Evolutionary conservation across 495 filamentous ascomycete species (phyloP), one percentile per base, ranked within the genome.

Genomic region (Annulohypoxylon stygium): DNA sequence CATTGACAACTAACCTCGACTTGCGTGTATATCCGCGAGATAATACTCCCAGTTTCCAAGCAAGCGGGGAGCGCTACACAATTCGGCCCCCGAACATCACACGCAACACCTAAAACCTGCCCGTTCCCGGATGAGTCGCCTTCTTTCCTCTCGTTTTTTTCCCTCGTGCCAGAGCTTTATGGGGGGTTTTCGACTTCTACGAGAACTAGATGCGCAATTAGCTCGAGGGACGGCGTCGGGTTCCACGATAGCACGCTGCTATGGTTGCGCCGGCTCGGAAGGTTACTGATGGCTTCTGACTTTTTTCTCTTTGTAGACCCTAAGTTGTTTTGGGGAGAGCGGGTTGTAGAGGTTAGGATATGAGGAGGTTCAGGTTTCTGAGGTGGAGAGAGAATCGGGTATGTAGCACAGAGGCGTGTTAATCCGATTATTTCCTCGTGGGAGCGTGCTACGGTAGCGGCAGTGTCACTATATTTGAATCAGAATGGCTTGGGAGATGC

Each of bases 31-130:
- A 53, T 71, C 75, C 69, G 71, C 65, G 58, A 70, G 75, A 70
- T 36, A 77, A 68, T 69, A 75, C 72, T 77, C 75, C 74, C 67
- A 74, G 67, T 75, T 60, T 77, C 75, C 75, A 74, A 71, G 80
- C 80, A 83, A 79, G 80, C 78, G 70, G 75, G 70, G 77, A 30
- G 75, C 77, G 79, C 83, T 83, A 84, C 82, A 84, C 83, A 80
- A 75, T 81, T 81, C 75, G 78, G 78, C 70, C 76, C 79, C 79
- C 81, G 80, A 80, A 79, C 83, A 84, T 86, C 77, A 84, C 82
- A 84, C 80, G 83, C 80, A 80, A 81, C 78, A 81, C 76, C 78
- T 70, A 61, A 73, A 74, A 70, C 78, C 82, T 84, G 82, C 79
- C 77, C 73, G 78, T 77, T 81, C 78, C 83, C 80, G 81, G 80